Evolutionary conservation across 2,329 filamentous ascomycete species (phyloP), one percentile per base, ranked within the genome.

Genomic region (Mycosphaerella sp.): DNA sequence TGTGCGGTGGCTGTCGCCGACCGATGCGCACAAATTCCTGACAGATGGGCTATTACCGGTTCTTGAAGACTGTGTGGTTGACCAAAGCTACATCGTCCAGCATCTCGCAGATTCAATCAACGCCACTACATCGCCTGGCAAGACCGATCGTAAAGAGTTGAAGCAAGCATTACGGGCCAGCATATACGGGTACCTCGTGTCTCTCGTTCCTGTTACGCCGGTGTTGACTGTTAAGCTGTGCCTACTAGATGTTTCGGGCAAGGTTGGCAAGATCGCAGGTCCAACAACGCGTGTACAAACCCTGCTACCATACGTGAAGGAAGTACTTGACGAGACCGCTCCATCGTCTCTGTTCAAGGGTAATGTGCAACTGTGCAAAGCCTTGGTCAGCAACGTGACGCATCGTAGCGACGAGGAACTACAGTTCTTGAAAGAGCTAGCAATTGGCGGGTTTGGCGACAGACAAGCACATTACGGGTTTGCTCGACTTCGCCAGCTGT

Each of bases 41-140:
- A 76, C 80, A 16, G 75, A 80, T 16, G 75, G 86, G 34, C 70
- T 96, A n/a, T 68, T 88, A 16, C 87, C 87, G 0, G 80, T 79
- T 1, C 71, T 95, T 8, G 90, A 96, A 68, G 93, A 96, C 68
- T 94, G 85, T 62, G 77, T 91, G 3, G 79, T 96, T 59, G 89
- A 97, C 64, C 73, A 81, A 3, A 79, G 78, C 25, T 84, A 93
- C 54, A 76, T 95, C 40, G 73, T 78, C 21, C 79, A 79, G 16
- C 77, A 84, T 2, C 67, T 95, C 4, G 76, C 79, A 53, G 76
- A 74, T 28, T 70, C 77, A 0, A 66, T 93, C 9, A 81, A 84
- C 47, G 58, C 63, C 57, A 50, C 64, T 41, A 59, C 67, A 34
- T 39, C 34, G 30, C 57, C 46, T 28, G 41, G 43, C n/a, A 57